Conservation (phyloP, 2,329 filamentous ascomycete genomes). For the Alternaria sp. region DNA sequence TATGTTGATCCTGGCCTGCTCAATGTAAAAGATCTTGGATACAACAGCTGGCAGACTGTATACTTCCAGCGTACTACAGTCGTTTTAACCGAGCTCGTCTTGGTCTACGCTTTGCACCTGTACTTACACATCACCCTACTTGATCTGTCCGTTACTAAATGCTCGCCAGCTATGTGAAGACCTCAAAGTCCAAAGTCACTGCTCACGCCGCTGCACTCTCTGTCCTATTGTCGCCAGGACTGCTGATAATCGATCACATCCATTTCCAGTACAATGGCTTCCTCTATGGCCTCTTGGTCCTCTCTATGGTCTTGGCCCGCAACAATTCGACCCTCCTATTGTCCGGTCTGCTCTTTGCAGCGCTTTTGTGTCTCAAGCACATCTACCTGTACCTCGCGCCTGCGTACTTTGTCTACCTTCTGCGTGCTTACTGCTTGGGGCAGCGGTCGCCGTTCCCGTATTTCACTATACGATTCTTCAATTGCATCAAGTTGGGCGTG, state of each 20-base stretch:
- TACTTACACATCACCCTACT: slow-evolving; percentile 48
- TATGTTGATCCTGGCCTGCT: slow-evolving; percentile 84
- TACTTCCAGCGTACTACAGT: slow-evolving; percentile 94
- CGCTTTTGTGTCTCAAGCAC: slow-evolving; percentile 91
- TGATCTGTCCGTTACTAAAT: slow-evolving; percentile 16
- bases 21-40: slow-evolving; percentile 77
- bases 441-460: slow-evolving; percentile 74
- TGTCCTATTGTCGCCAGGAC: slow-evolving; percentile 86
- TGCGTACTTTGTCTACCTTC: slow-evolving; percentile 91
- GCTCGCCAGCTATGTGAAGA: slow-evolving; percentile 71
- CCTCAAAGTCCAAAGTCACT: slow-evolving; percentile 74
- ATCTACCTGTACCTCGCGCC: slow-evolving; percentile 97
- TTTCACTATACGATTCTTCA: slow-evolving; percentile 71
- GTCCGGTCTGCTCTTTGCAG: slow-evolving; percentile 84
- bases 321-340: slow-evolving; percentile 75
- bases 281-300: slow-evolving; percentile 87
- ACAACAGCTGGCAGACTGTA: slow-evolving; percentile 91
- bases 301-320: slow-evolving; percentile 84
- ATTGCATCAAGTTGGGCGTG: slow-evolving; percentile 81
- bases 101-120: slow-evolving; percentile 82
- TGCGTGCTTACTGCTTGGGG: slow-evolving; percentile 88
- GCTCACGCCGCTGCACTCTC: slow-evolving; percentile 88
- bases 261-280: slow-evolving; percentile 99
- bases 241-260: slow-evolving; percentile 97
- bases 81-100: slow-evolving; percentile 80